Base-by-base conservation (phyloP, 495 filamentous ascomycete species). In the Penicillium chermesinum region DNA sequence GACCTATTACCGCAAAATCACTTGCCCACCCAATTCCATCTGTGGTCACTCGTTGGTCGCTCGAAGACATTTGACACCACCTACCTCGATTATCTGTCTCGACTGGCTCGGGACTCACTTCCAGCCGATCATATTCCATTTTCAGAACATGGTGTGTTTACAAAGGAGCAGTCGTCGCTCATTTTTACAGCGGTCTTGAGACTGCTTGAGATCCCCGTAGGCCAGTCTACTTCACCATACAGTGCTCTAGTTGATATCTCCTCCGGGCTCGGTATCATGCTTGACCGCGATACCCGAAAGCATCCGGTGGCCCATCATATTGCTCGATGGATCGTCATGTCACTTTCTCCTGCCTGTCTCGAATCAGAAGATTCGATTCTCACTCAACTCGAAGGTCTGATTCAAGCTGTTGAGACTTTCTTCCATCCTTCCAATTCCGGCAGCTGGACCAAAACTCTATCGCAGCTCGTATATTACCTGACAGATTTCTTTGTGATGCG, bases 371-470 rank as follows among this genome's bases (percentile, higher is more conserved):
- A 85, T 49, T 96, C 91, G 1, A 79, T 95, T 42, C 64, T 98
- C 52, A 75, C 84, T 19, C 88, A 85, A 50, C 80, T 99, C 2
- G 94, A 99, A 62, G 93, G 90, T 7, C 75, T 99, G 33, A 88
- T 99, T 53, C 85, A 97, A 61, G 94, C 89, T 12, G 86, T 97
- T 38, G 93, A 99, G 63, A 99, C 93, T 1, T 99, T 97, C 70
- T 99, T 96, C 74, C 93, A 99, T 54, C 93, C 93, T 14, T 97
- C 94, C 9, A 99, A 99, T 63, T 88, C 93, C 38, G 93, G 93
- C 7, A 70, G 61, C 33, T 99, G 93, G 93, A 96, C 91, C 0
- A 88, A 83, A 61, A 89, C 88, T 40, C 70, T 99, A 14, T 84
- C 88, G 0, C 91, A 96, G 59, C 73, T 99, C 39, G 86, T 94